Base-by-base conservation (phyloP, 768 basidiomycete species). In the Mycena indigotica region DNA sequence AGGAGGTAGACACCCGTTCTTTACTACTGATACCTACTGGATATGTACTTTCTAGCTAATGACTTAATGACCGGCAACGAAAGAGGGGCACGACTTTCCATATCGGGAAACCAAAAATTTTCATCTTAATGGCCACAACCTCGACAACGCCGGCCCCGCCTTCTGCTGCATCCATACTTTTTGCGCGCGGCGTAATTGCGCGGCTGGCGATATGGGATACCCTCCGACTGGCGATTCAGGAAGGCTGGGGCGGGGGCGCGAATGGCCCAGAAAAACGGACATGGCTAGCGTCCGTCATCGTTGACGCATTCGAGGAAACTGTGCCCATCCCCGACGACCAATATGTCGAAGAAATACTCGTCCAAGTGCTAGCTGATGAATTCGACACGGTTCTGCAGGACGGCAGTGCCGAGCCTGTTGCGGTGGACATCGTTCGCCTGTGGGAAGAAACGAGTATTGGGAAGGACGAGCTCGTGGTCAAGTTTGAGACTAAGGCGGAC, bases 361-460 rank as follows among this genome's bases (percentile, higher is more conserved):
- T 90, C 13, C 93, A 96, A 66, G 83, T 91, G 46, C 86, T 97
- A 80, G 77, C 78, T 6, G 93, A 97, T 65, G 95, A 97, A 67
- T 98, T 93, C 66, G 93, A 94, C 21, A 82, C 85, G 15, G 74
- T 80, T 12, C 74, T 98, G 23, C 94, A 97, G 62, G 96, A 98
- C 65, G 91, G 84, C 19, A 94, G 91, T 53, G 86, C 87, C 1
- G 85, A 86, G 56, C 74, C 70, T 3, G 86, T 98, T 40, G 88
- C 93, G 12, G 73, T 69, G 61, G 92, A 95, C 66, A 76, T 95
- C 28, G 79, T 92, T 28, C 71, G 66, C 35, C 72, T 94, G 25
- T 95, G 91, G 86, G 80, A 78, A 28, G 81, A 81, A 50, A 79
- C 77, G 16, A 65, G 70, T 4, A 60, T 60, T 16, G 83, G 82